These are phyloP conservation scores for Barbarea vulgaris DNA, from an alignment of 345 rosid species.

Conservation along the genomic window DNA sequence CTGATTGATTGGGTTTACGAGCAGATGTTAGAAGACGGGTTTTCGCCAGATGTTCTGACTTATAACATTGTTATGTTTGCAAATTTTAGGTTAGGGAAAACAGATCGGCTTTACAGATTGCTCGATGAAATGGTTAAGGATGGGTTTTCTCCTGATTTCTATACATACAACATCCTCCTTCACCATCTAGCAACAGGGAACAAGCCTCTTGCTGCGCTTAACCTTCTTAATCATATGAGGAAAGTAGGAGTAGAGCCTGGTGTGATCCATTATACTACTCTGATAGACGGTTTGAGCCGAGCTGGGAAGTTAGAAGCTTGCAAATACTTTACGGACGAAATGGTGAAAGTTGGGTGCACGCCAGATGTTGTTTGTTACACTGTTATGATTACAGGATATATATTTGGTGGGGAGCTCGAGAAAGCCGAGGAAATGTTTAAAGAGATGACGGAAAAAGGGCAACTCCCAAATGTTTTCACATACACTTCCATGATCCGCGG, in stretches of 20 bases:
- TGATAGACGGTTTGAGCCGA: slow-evolving; percentile 86
- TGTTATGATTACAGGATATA: slow-evolving; percentile 74
- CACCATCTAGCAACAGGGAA: slow-evolving; percentile 80
- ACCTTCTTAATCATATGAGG: slow-evolving; percentile 77
- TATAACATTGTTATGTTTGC: slow-evolving; percentile 75
- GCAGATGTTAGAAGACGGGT: slow-evolving; percentile 68
- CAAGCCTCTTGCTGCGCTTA: slow-evolving; percentile 76
- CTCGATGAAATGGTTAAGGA: slow-evolving; percentile 73
- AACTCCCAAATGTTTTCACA: slow-evolving; percentile 79
- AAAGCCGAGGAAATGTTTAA: slow-evolving; percentile 67
- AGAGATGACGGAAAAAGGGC: slow-evolving; percentile 69
- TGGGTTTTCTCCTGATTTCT: slow-evolving; percentile 72
- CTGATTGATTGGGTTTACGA: slow-evolving; percentile 89
- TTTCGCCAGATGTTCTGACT: slow-evolving; percentile 66
- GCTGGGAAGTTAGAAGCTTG: slow-evolving; percentile 91
- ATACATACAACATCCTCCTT: slow-evolving; percentile 82
- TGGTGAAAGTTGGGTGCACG: slow-evolving; percentile 63
- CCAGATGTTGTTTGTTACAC: slow-evolving; percentile 92
- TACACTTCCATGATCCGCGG: slow-evolving; percentile 91
- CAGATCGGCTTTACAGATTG: slow-evolving; percentile 59
- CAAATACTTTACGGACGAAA: slow-evolving; percentile 73
- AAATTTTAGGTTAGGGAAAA: slow-evolving; percentile 73
- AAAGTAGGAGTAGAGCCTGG: slow-evolving; percentile 66
- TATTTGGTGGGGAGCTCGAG: slow-evolving; percentile 69
- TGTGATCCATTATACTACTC: slow-evolving; percentile 77